Percentiles rank a stretch among this genome's conserved stretches.
Conservation (phyloP, 192 early-diverging fungal genomes). For the Coemansia sp. region DNA sequence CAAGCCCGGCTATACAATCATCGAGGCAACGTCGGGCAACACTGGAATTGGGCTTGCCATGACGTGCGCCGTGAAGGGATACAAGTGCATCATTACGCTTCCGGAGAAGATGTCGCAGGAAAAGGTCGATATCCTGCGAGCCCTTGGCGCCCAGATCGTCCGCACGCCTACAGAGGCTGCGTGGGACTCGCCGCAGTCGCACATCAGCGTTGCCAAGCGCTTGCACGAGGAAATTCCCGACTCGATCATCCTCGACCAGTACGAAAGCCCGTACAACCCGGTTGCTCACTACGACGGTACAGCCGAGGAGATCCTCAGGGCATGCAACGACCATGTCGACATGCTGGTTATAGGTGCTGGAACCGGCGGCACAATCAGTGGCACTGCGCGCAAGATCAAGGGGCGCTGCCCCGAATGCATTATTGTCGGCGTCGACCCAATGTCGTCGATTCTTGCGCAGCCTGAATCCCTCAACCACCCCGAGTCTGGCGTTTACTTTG, state of each 20-base stretch:
- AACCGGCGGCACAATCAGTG: constrained; percentile 97
- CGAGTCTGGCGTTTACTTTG: constrained; percentile 74
- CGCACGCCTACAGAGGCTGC: constrained; percentile 99
- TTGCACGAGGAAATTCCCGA: constrained; percentile 94
- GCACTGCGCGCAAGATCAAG: constrained; percentile 93
- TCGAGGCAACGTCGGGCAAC: constrained; percentile 99
- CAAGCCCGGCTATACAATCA: constrained; percentile 91
- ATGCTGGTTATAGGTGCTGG: constrained; percentile 94
- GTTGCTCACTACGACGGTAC: constrained; percentile 95
- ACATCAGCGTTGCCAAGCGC: constrained; percentile 94
- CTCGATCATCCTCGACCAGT: constrained; percentile 97
- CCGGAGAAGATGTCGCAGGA: constrained; percentile 99
- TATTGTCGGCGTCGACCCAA: constrained; percentile 91
- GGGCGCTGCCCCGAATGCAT: constrained; percentile 83
- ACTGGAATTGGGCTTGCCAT: constrained; percentile 98
- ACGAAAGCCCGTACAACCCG: constrained; percentile 96
- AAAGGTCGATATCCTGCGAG: constrained; percentile 98
- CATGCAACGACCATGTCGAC: constrained; percentile 88
- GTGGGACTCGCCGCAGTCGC: constrained; percentile 97
- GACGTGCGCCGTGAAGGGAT: constrained; percentile 97
- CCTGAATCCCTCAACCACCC: constrained; percentile 77
- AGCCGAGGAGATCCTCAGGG: constrained; percentile 78
- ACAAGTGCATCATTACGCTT: constrained; percentile 96
- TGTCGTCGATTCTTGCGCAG: constrained; percentile 90
- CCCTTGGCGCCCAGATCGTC: constrained; percentile 95